Conservation (phyloP, 176 grass and related monocot genomes). For the Zoysia pacifica region DNA sequence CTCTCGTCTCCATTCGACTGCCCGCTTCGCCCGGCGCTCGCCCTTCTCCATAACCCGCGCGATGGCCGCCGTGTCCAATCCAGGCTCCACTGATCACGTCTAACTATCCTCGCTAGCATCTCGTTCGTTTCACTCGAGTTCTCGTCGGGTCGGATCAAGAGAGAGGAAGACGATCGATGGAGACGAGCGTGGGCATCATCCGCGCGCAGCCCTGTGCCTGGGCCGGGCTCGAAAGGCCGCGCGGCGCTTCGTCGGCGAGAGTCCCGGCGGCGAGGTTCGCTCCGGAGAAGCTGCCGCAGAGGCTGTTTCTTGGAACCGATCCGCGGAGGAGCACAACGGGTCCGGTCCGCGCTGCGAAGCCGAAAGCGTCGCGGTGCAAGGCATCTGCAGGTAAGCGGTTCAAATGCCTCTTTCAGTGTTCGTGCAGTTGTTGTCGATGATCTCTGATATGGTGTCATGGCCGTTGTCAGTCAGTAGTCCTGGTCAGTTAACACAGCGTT, state of each 20-base stretch:
- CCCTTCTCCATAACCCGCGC: not conserved
- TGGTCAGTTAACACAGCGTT: not conserved
- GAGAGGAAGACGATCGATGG: constrained; percentile 32
- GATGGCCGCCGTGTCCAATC: constrained; percentile 4
- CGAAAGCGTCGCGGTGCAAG: not conserved
- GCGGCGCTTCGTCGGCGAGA: not conserved
- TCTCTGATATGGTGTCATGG: not conserved
- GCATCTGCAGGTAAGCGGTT: constrained; percentile 5
- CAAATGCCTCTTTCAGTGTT: not conserved
- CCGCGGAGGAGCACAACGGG: not conserved
- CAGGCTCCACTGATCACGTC: not conserved
- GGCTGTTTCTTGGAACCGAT: not conserved
- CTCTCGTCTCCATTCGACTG: not conserved
- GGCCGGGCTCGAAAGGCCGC: constrained; percentile 13
- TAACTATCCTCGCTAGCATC: not conserved
- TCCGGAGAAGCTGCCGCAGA: constrained; percentile 1
- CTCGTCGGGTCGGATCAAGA: constrained; percentile 6
- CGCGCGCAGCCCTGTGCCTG: constrained; percentile 22
- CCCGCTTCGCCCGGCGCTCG: not conserved
- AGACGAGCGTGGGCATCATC: constrained; percentile 42
- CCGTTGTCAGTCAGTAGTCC: not conserved
- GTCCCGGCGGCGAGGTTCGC: not conserved
- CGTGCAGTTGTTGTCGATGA: not conserved
- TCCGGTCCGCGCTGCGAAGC: constrained; percentile 10
- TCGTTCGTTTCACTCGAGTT: not conserved